Percentiles rank a stretch among this genome's conserved stretches.
Conservation (phyloP, 352 stramenopile genomes). For the Globisporangium nunn region DNA sequence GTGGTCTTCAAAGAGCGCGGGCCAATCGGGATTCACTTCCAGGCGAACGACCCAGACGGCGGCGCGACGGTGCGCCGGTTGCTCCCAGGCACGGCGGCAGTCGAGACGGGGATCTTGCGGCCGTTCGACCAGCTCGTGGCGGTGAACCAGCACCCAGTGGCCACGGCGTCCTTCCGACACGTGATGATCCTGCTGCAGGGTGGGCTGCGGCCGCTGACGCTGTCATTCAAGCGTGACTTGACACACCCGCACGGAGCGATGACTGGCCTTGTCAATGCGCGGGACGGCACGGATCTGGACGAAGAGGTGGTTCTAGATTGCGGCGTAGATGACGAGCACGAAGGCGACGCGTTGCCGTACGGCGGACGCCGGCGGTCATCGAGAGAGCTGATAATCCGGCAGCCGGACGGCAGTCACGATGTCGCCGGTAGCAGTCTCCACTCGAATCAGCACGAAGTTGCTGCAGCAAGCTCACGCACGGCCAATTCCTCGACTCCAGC, state of each 20-base stretch:
- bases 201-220: slow-evolving; percentile 60
- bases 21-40: slow-evolving; percentile 77
- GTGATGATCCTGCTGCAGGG: slow-evolving; percentile 79
- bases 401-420: background rate
- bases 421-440: background rate
- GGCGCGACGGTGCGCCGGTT: slow-evolving; percentile 57
- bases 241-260: slow-evolving; percentile 1
- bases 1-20: slow-evolving; percentile 71
- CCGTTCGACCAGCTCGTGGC: slow-evolving; percentile 65
- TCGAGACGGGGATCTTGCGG: slow-evolving; percentile 34
- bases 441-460: background rate
- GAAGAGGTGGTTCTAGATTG: slow-evolving; percentile 54
- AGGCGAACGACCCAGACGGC: slow-evolving; percentile 60
- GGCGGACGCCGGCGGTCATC: slow-evolving; percentile 6
- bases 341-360: slow-evolving; percentile 5
- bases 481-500: background rate
- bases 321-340: slow-evolving; percentile 14
- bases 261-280: background rate
- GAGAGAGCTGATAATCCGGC: slow-evolving; percentile 2
- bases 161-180: slow-evolving; percentile 65
- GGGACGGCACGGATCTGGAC: slow-evolving; percentile 24
- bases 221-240: slow-evolving; percentile 61
- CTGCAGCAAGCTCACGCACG: background rate
- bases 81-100: slow-evolving; percentile 51
- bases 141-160: slow-evolving; percentile 68